Percentiles rank a stretch among this genome's conserved stretches.
These are phyloP conservation scores for Cystobasidium onofrii DNA, from an alignment of 768 basidiomycete genomes.

Conservation along the genomic window DNA sequence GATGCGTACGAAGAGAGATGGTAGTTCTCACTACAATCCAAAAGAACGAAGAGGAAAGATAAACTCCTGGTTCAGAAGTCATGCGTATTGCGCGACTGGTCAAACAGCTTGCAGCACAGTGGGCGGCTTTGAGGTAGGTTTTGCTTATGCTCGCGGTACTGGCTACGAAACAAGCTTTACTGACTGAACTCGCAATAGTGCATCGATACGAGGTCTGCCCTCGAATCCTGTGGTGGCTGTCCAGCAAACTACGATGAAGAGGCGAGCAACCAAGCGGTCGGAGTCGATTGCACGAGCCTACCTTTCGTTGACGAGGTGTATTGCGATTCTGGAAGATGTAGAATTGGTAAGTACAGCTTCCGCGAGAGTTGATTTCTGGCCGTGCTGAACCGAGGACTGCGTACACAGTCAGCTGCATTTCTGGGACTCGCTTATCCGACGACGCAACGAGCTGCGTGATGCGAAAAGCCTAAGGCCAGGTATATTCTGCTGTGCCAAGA, in stretches of 20 bases:
- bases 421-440: background rate
- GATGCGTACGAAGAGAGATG: background rate
- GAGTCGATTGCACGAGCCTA: conserved; percentile 7
- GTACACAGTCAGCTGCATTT: background rate
- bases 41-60: background rate
- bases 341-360: background rate
- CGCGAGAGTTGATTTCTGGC: background rate
- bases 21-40: background rate
- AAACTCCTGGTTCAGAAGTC: background rate
- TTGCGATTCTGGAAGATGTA: background rate
- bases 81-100: background rate
- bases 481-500: background rate
- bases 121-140: background rate
- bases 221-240: conserved; percentile 16
- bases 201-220: background rate
- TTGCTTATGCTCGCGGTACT: background rate
- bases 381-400: background rate
- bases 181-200: background rate
- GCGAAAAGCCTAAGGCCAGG: background rate
- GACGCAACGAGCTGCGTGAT: background rate
- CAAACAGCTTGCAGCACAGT: conserved; percentile 5
- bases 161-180: background rate
- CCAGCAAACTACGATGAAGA: background rate
- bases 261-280: background rate
- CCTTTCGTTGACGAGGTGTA: conserved; percentile 4